Evolutionary conservation across 164 flowering plant species (phyloP), one percentile per base, ranked within the genome.

Genomic region (Litsea cubeba): DNA sequence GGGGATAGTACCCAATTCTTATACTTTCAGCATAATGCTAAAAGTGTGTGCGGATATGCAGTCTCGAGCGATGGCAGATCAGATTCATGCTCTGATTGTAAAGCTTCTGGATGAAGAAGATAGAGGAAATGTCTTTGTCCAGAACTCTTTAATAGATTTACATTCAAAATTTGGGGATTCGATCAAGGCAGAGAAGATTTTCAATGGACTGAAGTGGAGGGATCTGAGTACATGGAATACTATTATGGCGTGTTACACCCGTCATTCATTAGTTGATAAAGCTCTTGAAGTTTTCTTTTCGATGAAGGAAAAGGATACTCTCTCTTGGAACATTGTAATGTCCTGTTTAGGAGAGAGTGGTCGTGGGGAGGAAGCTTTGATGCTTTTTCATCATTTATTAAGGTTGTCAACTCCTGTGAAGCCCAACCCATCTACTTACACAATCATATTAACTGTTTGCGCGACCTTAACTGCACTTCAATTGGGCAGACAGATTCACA

Each of bases 301-400:
- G 10, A 74, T 76, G 84, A 40, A 40, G 46, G 78, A 76, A 64
- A 81, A 72, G 65, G 79, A 81, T 71, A 65, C 50, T 14, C 77
- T 79, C 68, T 81, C 84, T 1, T 81, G 81, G 78, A 78, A 81
- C 66, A 81, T 79, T 46, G 40, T 81, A 60, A 78, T 81, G 6
- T 76, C 77, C 1, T 79, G 81, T 10, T 69, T 72, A 24, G 79
- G 69, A 64, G 84, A 81, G 26, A 72, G 68, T 74, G 84, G 79
- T 71, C 57, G 60, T 68, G 68, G 72, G 20, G 25, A 57, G n/a
- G 73, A 81, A 76, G 79, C 81, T 50, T 20, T 81, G 5, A 69
- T 74, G 20, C 63, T 74, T 12, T 79, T 81, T 62, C 67, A 72
- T 1, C 50, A 18, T 7, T 51, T 81, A 49, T 30, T 70, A 60